Conservation (phyloP, 345 rosid genomes). For the Lumnitzera littorea region DNA sequence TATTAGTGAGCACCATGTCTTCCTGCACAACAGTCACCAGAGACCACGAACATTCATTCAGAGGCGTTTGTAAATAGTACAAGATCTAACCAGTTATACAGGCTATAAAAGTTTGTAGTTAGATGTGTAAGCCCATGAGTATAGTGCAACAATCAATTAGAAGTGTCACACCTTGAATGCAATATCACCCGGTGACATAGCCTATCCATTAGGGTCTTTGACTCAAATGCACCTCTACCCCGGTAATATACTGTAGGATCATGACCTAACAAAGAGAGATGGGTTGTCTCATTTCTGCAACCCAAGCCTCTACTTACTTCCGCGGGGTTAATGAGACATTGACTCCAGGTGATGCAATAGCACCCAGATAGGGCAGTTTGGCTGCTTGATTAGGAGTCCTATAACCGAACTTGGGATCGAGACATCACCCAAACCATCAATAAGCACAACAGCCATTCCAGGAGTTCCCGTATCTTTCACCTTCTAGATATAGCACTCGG, state of each 20-base stretch:
- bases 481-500: too few relatives aligned
- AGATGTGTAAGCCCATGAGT: neutral
- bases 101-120: too few relatives aligned
- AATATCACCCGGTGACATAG: constrained; percentile 95
- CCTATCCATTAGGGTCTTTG: constrained; percentile 91
- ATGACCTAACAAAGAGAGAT: constrained; percentile 85
- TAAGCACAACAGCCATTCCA: constrained; percentile 70
- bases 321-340: constrained; percentile 96
- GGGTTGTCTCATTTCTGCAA: constrained; percentile 98
- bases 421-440: constrained; percentile 92
- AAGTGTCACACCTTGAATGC: constrained; percentile 50
- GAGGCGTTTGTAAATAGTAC: too few relatives aligned
- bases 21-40: too few relatives aligned
- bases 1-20: too few relatives aligned
- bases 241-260: constrained; percentile 83
- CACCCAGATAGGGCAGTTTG: constrained; percentile 62
- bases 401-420: constrained; percentile 66
- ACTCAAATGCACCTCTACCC: constrained; percentile 96
- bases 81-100: too few relatives aligned
- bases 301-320: constrained; percentile 78
- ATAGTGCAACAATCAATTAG: neutral
- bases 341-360: constrained; percentile 81
- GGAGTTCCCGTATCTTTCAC: constrained; percentile 28
- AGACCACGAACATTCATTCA: too few relatives aligned
- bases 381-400: constrained; percentile 85